phyloP scores from a whole-genome alignment of 306 rosid genomes.

The Biancaea sappan region DNA sequence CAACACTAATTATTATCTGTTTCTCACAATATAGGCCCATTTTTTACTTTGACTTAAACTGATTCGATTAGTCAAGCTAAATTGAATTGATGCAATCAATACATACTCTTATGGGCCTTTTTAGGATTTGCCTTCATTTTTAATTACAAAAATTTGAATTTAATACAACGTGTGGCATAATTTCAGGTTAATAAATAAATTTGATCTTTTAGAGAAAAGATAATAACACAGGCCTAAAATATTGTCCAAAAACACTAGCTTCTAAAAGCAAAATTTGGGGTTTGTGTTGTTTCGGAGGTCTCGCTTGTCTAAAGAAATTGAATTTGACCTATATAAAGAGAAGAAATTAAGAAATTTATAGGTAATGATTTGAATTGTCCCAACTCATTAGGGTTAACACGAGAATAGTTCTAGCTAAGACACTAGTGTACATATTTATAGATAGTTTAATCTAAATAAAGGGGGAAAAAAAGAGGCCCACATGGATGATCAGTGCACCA shows the following conservation, averaged over 20 bases:
- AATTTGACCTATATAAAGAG: neutral
- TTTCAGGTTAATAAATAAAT: neutral
- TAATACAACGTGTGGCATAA: neutral
- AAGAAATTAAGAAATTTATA: neutral
- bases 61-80: no score
- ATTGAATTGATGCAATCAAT: no score
- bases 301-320: neutral
- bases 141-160: neutral
- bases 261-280: neutral
- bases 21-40: no score
- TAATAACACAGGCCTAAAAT: neutral
- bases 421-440: neutral
- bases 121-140: neutral
- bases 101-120: no score
- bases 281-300: neutral
- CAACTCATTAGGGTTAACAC: neutral
- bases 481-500: neutral
- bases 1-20: no score
- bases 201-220: neutral
- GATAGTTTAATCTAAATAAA: neutral
- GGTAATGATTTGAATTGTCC: neutral
- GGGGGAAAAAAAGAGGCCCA: neutral
- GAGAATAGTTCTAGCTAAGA: no score
- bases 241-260: neutral
- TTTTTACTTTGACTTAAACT: no score